Base-by-base conservation (phyloP, 331 rosid species). In the Ulmus americana region DNA sequence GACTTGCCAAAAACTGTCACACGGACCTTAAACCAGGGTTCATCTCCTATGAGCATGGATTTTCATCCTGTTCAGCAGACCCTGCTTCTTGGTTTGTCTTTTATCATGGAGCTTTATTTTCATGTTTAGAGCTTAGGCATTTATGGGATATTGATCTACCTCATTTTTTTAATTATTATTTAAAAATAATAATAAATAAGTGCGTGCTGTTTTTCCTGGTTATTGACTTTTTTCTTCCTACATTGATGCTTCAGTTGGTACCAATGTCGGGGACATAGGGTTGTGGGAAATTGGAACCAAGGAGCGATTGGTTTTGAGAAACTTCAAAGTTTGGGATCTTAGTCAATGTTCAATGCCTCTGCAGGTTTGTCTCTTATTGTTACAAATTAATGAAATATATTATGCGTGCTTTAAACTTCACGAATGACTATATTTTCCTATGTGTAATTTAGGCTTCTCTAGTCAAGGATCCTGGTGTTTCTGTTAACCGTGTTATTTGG, bases 41-140 rank as follows among this genome's bases (percentile, higher is more conserved):
- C 97, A 40, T 76, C 88, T 42, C 92, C 95, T 43, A 83, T 85
- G 97, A 90, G 95, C 92, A 87, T 90, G 97, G 97, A 90, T 74
- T 90, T 90, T 46, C 97, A 90, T 83, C 95, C 97, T 55, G 68
- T 71, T 63, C 92, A 87, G 77, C 97, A 85, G 78, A 85, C 92
- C 39, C 54, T 87, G 56, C 97, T 90, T 67, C 97, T 90, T 68
- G 97, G 95, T 83, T 45, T 66, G 81, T 70, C 41, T 65, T 58
- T 55, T 40, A 6, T 41, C 42, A 7, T 4, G 7, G 3, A 11
- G 6, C 28, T 50, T 35, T 43, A 16, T 60, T 51, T 42, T 62
- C 38, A 14, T 65, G 2, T 61, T 44, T 59, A n/a, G 38, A 41
- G 55, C 43, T 40, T 22, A 6, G 18, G 56, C 39, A 16, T 53